phyloP scores from a whole-genome alignment of 768 basidiomycete species.

The Suillus hirtellus region DNA sequence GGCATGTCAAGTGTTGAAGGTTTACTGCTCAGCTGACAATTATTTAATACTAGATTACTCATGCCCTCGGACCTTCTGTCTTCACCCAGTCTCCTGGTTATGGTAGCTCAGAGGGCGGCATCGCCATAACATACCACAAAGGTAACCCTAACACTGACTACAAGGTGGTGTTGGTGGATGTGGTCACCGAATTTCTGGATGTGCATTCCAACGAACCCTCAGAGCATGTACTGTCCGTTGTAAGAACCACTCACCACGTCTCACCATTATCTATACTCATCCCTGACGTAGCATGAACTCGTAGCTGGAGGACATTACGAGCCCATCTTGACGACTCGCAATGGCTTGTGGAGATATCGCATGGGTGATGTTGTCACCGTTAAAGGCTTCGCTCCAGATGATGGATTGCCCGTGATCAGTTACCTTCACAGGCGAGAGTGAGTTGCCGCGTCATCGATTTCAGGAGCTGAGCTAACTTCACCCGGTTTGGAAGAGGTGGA shows the following conservation, averaged over 20 bases:
- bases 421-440: slow-evolving; percentile 15
- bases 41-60: background rate
- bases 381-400: slow-evolving; percentile 13
- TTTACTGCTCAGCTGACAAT: background rate
- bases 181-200: slow-evolving; percentile 13
- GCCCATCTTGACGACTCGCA: slow-evolving; percentile 12
- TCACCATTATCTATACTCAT: background rate
- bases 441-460: background rate
- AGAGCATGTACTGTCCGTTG: background rate
- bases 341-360: slow-evolving; percentile 17
- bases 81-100: background rate
- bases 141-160: slow-evolving; percentile 1
- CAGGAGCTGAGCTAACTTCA: background rate
- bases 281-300: slow-evolving; percentile 9
- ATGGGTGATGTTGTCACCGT: slow-evolving; percentile 13
- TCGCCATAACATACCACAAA: slow-evolving; percentile 6
- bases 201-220: background rate
- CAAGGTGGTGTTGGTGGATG: slow-evolving; percentile 10
- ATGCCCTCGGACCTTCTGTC: slow-evolving; percentile 14
- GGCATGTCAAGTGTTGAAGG: background rate
- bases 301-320: slow-evolving; percentile 9
- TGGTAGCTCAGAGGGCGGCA: slow-evolving; percentile 4
- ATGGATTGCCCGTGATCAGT: slow-evolving; percentile 10
- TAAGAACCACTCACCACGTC: background rate
- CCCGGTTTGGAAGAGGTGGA: background rate